phyloP scores from a whole-genome alignment of 2,329 filamentous ascomycete species.

The Alternaria rosae region DNA sequence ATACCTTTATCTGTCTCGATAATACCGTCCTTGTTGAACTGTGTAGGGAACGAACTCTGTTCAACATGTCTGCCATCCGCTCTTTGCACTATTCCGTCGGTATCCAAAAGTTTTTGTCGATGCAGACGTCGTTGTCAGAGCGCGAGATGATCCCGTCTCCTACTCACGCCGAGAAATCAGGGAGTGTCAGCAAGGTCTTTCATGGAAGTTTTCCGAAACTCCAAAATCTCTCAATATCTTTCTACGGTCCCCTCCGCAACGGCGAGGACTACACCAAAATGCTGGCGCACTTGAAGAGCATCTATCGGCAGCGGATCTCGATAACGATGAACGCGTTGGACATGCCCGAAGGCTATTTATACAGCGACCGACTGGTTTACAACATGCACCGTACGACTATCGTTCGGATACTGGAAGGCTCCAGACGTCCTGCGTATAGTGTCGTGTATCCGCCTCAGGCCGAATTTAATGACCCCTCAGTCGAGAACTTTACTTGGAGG shows the following conservation, averaged over 20 bases:
- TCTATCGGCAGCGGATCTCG: not conserved
- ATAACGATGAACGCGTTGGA: not conserved
- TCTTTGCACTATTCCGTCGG: not conserved
- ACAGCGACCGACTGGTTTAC: no score
- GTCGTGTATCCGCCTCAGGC: no score
- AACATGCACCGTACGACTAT: fast-evolving
- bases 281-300: not conserved
- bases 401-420: not conserved
- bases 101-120: not conserved
- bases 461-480: not conserved
- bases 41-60: not conserved
- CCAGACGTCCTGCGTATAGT: fast-evolving
- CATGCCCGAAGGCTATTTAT: not conserved
- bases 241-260: not conserved
- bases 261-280: not conserved
- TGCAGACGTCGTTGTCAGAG: not conserved
- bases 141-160: not conserved
- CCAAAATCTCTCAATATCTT: not conserved
- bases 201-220: not conserved
- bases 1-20: not conserved
- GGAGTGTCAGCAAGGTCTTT: not conserved
- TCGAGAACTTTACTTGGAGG: not conserved
- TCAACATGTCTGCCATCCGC: not conserved
- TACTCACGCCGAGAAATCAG: not conserved
- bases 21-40: not conserved